Evolutionary conservation across 2,329 filamentous ascomycete genomes (phyloP), one percentile per base, ranked within the genome.

Genomic region (Coniochaeta prunicola): DNA sequence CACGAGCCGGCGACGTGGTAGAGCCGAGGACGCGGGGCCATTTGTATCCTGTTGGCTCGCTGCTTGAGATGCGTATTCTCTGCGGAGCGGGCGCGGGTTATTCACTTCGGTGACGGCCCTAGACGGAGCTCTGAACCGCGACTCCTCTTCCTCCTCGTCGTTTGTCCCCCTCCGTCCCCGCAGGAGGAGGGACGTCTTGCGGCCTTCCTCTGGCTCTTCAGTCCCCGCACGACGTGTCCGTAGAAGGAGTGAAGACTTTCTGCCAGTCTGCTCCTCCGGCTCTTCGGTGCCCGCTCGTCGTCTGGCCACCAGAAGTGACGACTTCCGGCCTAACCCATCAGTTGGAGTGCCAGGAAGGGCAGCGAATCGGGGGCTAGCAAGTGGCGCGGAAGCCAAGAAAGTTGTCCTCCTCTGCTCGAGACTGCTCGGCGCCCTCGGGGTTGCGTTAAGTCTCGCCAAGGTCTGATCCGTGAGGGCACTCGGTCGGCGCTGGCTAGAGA

Each of bases 101-200:
- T 74, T 77, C 57, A 80, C 75, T 60, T 88, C 85, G 0, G 83
- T 86, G 36, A 75, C 72, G 4, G 83, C 83, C 26, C 85, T 76
- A 4, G 84, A 86, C 1, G 83, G 82, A 2, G 80, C 76, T n/a
- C 81, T 78, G 62, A 81, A 77, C 33, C 76, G 73, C n/a, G 67
- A 61, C 21, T 80, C 78, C 1, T 82, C 79, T 12, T 80, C 78
- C 1, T 82, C 76, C 33, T 79, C 75, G 15, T 76, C 76, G 31
- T 77, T 68, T 36, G 79, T 78, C 13, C 72, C 74, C 38, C 80
- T 74, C 26, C 80, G 76, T 42, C 71, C 71, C 56, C 80, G 77
- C 17, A 77, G 66, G 36, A 82, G 65, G 5, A 80, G 60, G 40
- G 76, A 75, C 34, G 77, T 77, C 60, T 72, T 72, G 53, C 73